A percentile compares a stretch with the other conserved stretches of the same genome.
These are phyloP conservation scores for Colletotrichum endophyticum DNA, from an alignment of 2,329 filamentous ascomycete species.

Conservation along the genomic window DNA sequence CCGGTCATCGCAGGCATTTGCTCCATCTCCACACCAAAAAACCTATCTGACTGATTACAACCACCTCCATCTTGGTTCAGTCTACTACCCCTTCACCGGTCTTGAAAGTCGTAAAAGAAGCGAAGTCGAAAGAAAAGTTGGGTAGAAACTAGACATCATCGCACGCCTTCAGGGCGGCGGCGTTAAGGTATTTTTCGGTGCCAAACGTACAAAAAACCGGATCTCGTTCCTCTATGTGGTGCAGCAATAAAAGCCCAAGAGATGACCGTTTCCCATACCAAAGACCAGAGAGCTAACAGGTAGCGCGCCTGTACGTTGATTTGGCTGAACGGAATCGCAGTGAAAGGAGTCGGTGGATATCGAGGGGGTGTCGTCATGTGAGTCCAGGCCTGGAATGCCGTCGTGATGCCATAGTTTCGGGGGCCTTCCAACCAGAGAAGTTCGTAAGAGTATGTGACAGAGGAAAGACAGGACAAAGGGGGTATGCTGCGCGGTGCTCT, in stretches of 20 bases:
- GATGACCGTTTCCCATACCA: neutral
- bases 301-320: neutral
- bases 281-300: neutral
- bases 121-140: slow-evolving; percentile 25
- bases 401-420: slow-evolving; percentile 4
- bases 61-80: neutral
- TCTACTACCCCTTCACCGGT: neutral
- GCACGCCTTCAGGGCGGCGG: neutral
- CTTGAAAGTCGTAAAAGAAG: slow-evolving; percentile 8
- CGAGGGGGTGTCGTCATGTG: slow-evolving; percentile 12
- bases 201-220: slow-evolving; percentile 10
- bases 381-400: neutral
- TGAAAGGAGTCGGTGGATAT: slow-evolving; percentile 3
- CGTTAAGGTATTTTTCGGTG: slow-evolving; percentile 22
- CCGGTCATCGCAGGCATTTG: neutral
- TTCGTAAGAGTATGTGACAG: slow-evolving; percentile 23
- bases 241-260: neutral
- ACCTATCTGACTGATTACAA: slow-evolving; percentile 4
- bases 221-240: neutral
- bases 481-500: slow-evolving; percentile 40
- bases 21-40: neutral
- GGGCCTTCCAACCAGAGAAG: slow-evolving; percentile 16
- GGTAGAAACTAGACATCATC: neutral
- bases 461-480: slow-evolving; percentile 25
- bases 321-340: neutral